Evolutionary conservation across 2,329 filamentous ascomycete species (phyloP), one percentile per base, ranked within the genome.

Genomic region (Verticillium nonalfalfae): DNA sequence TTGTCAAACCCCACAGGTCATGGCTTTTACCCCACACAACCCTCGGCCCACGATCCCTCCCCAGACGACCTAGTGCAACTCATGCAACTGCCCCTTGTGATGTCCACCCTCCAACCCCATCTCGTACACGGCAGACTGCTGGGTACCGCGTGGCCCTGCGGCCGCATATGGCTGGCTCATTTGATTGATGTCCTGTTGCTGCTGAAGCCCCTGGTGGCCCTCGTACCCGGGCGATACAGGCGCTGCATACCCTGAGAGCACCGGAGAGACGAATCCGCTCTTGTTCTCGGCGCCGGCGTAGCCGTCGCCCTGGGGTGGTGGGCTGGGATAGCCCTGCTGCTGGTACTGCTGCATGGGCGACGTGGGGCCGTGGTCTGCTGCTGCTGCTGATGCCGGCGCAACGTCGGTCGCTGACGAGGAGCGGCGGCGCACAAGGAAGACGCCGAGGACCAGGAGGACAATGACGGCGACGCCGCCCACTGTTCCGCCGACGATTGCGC

Each of bases 401-500:
- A 21, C 45, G 45, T 52, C 45, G n/a, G 45, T 26, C 45, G 13
- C 26, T 18, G 45, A 52, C 45, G 55, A 57, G 34, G 55, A 57
- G 34, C 74, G 74, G 18, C 75, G 77, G 57, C 78, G 60, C 21
- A 80, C 66, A 64, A 80, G 74, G 68, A 77, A 79, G 56, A 71
- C 68, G 10, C 66, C 74, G 4, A 73, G 63, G 26, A 71, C 72
- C 45, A 81, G 68, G n/a, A 81, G 66, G 4, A 68, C 73, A 33
- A 81, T 65, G 26, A 67, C 72, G 1, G 69, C 75, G 5, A 79
- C 73, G 15, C 79, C 79, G 21, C 78, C 79, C 21, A 81, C 76
- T 7, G 73, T 71, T 26, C 78, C 78, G 14, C 79, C 79, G 11
- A 71, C 77, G 55, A 82, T 81, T 18, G 78, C 72, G 6, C 76